Evolutionary conservation across 2,329 filamentous ascomycete species (phyloP).

Genomic region (Orbilia oligospora): DNA sequence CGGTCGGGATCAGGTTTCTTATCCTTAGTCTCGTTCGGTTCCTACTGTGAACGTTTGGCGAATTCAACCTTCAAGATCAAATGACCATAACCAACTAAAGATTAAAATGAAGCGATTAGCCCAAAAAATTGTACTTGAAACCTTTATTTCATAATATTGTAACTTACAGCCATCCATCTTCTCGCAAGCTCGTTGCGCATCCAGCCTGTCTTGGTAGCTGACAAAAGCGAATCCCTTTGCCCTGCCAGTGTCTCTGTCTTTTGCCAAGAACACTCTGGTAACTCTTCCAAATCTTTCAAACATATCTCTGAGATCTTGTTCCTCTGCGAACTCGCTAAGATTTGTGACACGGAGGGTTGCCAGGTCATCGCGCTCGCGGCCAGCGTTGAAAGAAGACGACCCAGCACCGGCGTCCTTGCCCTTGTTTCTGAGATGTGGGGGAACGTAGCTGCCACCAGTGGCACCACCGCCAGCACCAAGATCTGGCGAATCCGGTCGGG

Average conservation of each 20-base stretch:
- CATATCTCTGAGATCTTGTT: slow-evolving; percentile 94
- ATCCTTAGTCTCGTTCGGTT: slow-evolving; percentile 7
- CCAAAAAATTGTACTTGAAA: not conserved
- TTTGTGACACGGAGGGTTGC: slow-evolving; percentile 98
- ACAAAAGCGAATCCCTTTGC: slow-evolving; percentile 99
- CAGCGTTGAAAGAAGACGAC: slow-evolving; percentile 74
- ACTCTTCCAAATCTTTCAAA: slow-evolving; percentile 98
- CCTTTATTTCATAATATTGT: not conserved
- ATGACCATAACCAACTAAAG: slow-evolving; percentile 81
- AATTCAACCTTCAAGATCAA: slow-evolving; percentile 89
- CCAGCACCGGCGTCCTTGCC: slow-evolving; percentile 82
- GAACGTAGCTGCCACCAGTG: slow-evolving; percentile 80
- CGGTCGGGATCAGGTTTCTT: slow-evolving; percentile 18
- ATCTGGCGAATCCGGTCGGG: slow-evolving; percentile 70
- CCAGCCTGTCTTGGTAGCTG: slow-evolving; percentile 89
- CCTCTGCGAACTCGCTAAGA: slow-evolving; percentile 97
- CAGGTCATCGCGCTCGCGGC: slow-evolving; percentile 87
- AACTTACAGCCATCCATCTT: slow-evolving; percentile 94
- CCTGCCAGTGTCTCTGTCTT: slow-evolving; percentile 94
- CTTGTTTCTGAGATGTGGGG: slow-evolving; percentile 87
- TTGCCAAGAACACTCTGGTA: slow-evolving; percentile 96
- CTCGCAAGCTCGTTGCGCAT: slow-evolving; percentile 91
- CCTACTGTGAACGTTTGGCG: slow-evolving; percentile 72
- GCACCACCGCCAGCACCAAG: slow-evolving; percentile 67
- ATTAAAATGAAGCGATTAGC: slow-evolving; percentile 20